These are phyloP conservation scores for Coprinellus micaceus DNA, from an alignment of 768 basidiomycete species.

Conservation along the genomic window DNA sequence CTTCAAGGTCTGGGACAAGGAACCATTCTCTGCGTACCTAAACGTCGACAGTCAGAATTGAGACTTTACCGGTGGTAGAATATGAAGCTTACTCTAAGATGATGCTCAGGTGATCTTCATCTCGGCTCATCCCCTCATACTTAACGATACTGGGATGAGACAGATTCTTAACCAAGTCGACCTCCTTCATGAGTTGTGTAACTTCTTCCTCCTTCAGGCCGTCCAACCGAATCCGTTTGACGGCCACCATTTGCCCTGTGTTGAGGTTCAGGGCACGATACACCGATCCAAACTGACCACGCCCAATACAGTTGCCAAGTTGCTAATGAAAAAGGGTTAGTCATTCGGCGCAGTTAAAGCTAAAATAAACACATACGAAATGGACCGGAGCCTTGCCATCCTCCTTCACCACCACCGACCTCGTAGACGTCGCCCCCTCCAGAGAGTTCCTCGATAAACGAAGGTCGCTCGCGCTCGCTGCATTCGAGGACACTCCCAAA, in stretches of 20 bases:
- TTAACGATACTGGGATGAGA: constrained; percentile 95
- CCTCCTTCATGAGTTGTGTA: constrained; percentile 88
- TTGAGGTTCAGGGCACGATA: constrained; percentile 92
- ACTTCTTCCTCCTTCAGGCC: constrained; percentile 91
- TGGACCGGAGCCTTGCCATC: constrained; percentile 75
- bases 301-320: constrained; percentile 96
- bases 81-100: constrained; percentile 80
- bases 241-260: constrained; percentile 98
- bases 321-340: constrained; percentile 49
- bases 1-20: constrained; percentile 87
- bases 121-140: constrained; percentile 93
- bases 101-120: constrained; percentile 85
- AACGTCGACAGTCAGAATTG: constrained; percentile 7
- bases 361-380: constrained; percentile 57
- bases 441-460: constrained; percentile 55
- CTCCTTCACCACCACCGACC: constrained; percentile 74
- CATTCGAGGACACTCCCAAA: constrained; percentile 47
- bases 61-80: not conserved
- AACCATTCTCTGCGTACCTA: constrained; percentile 96
- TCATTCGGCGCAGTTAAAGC: not conserved
- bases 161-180: constrained; percentile 85
- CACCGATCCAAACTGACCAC: constrained; percentile 95
- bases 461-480: constrained; percentile 64
- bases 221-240: constrained; percentile 89
- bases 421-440: constrained; percentile 59